Conservation (phyloP, 2,329 filamentous ascomycete species). For the Colletotrichum noveboracense region DNA sequence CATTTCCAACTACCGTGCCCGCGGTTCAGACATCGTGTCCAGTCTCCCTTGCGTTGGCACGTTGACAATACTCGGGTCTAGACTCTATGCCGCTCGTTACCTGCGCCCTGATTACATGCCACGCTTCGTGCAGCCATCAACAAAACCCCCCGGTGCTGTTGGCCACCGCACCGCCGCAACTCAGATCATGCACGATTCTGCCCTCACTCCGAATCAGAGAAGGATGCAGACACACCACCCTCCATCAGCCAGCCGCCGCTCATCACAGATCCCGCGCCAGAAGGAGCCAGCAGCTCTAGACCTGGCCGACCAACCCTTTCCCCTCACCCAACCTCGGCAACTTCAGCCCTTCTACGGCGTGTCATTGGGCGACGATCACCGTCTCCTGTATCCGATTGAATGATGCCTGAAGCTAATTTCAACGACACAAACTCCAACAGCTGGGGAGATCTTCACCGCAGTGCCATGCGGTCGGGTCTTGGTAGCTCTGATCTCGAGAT, state of each 20-base stretch:
- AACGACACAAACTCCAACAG: background rate
- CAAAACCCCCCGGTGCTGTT: background rate
- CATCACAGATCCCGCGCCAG: background rate
- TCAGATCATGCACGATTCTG: background rate
- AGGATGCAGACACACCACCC: background rate
- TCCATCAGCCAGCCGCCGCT: background rate
- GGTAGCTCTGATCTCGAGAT: background rate
- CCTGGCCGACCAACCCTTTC: background rate
- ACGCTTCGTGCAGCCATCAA: background rate
- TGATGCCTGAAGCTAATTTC: conserved; percentile 1
- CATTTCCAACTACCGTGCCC: background rate
- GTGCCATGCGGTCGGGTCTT: conserved; percentile 3
- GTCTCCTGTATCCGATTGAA: background rate
- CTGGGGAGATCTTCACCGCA: background rate
- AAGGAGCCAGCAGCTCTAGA: background rate
- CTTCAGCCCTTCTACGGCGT: background rate
- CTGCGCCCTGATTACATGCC: background rate
- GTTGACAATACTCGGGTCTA: background rate
- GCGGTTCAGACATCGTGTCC: conserved; percentile 1
- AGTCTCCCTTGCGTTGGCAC: background rate
- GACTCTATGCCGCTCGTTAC: background rate
- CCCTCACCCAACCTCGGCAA: conserved; percentile 13
- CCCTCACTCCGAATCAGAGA: background rate
- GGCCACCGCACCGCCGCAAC: background rate
- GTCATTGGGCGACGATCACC: background rate